These are phyloP conservation scores for Mortierella sp. DNA, from an alignment of 371 early-diverging fungal species.

Conservation along the genomic window DNA sequence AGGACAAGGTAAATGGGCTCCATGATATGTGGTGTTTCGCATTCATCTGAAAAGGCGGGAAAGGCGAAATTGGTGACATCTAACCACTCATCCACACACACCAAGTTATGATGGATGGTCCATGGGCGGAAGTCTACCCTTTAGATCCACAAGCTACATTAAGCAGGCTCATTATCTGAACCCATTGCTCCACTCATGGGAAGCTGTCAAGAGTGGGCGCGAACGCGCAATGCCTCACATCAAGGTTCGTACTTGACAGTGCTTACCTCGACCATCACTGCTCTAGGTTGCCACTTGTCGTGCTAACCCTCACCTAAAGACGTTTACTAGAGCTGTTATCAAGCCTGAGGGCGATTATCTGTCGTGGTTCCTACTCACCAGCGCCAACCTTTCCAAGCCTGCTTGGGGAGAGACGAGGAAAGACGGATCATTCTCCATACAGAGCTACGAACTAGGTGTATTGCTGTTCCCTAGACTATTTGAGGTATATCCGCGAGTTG, in stretches of 20 bases:
- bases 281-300: constrained; percentile 17
- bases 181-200: constrained; percentile 62
- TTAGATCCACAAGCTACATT: constrained; percentile 55
- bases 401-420: constrained; percentile 41
- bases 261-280: too few relatives aligned
- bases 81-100: neutral
- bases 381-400: constrained; percentile 65
- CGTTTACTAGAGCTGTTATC: constrained; percentile 54
- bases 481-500: constrained; percentile 56
- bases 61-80: too few relatives aligned
- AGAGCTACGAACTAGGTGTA: constrained; percentile 73
- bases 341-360: constrained; percentile 50
- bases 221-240: constrained; percentile 74
- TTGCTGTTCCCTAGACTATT: constrained; percentile 59
- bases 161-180: constrained; percentile 62
- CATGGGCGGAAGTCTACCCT: constrained; percentile 62
- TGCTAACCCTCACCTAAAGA: constrained; percentile 26
- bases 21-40: neutral
- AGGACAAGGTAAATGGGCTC: constrained; percentile 57
- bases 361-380: constrained; percentile 66
- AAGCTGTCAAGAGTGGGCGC: constrained; percentile 58
- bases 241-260: too few relatives aligned
- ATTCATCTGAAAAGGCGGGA: neutral
- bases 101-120: constrained; percentile 61
- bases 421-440: constrained; percentile 14